Conservation (phyloP, 768 basidiomycete genomes). For the Amyloporia xantha region DNA sequence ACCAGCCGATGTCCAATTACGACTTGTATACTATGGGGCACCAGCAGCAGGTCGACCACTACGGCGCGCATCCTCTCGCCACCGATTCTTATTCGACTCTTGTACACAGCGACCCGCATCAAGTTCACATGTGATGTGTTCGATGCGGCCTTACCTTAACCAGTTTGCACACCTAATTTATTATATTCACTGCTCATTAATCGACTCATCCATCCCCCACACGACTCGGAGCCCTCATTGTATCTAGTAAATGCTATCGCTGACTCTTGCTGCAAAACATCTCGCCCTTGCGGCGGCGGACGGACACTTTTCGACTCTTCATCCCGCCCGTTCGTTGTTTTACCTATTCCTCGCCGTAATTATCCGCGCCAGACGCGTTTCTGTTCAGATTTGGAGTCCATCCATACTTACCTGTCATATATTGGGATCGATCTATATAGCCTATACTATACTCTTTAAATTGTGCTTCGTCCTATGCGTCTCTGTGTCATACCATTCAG, state of each 20-base stretch:
- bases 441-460: neutral
- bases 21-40: neutral
- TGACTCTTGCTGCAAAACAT: neutral
- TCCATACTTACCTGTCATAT: conserved; percentile 1
- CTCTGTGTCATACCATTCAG: neutral
- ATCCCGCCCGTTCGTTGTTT: neutral
- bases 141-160: neutral
- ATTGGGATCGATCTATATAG: neutral
- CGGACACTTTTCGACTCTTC: neutral
- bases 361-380: conserved; percentile 7
- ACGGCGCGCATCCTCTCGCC: conserved; percentile 6
- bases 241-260: conserved; percentile 7
- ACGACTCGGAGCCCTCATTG: conserved; percentile 4
- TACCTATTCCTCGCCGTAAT: conserved; percentile 1
- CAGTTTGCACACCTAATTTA: conserved; percentile 6
- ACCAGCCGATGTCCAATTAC: conserved; percentile 5
- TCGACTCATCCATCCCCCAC: conserved; percentile 2
- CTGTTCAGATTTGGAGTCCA: neutral
- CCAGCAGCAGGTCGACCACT: conserved; percentile 2
- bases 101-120: conserved; percentile 11
- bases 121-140: conserved; percentile 15
- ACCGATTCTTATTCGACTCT: conserved; percentile 4
- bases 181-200: neutral
- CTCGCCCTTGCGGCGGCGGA: neutral
- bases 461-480: no score